Base-by-base conservation (phyloP, 2,329 filamentous ascomycete species). In the Emergomyces orientalis region DNA sequence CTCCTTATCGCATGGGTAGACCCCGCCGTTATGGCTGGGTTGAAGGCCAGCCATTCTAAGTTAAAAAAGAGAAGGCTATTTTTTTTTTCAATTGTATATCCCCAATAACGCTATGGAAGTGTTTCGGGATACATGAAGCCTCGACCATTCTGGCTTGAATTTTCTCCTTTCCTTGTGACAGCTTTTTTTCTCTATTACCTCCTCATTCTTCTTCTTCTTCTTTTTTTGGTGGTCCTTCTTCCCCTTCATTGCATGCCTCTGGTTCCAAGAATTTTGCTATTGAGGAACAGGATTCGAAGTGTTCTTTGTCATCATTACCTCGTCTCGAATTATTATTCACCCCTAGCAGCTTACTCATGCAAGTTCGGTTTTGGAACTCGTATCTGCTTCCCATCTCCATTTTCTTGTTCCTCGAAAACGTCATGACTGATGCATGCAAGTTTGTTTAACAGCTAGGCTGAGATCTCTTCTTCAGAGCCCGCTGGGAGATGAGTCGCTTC, bases 1-100 rank as follows among this genome's bases (percentile, higher is more conserved):
- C 60, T 11, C 60, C 63, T 37, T 64, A 58, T 45, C 61, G 49
- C 22, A 43, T 64, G 49, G 58, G 63, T 1, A 25, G 32, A 22
- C 1, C 25, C 25, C 25, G 49, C 6, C 51, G 49, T 19, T 58
- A 60, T 58, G 63, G 61, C n/a, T 58, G 51, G 41, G 43, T 59
- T 58, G 47, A 55, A 19, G 27, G 41, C 1, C 34, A 43, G 54
- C 25, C n/a, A 19, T 43, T 54, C 17, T 22, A 52, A 9, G 47
- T 32, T 34, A 7, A 27, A 55, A 8, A 9, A 55, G 32, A n/a
- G 1, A 22, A 55, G 9, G 39, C 22, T 19, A 30, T 45, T n/a
- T n/a, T n/a, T n/a, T 30, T 54, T 13, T 32, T 43, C 34, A 22
- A 37, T 25, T 57, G 8, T 34, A 54, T 37, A 19, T 8, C 30